A percentile compares a stretch with the other conserved stretches of the same genome.
phyloP scores from a whole-genome alignment of 2,329 filamentous ascomycete genomes.

The Dothistroma septosporum region DNA sequence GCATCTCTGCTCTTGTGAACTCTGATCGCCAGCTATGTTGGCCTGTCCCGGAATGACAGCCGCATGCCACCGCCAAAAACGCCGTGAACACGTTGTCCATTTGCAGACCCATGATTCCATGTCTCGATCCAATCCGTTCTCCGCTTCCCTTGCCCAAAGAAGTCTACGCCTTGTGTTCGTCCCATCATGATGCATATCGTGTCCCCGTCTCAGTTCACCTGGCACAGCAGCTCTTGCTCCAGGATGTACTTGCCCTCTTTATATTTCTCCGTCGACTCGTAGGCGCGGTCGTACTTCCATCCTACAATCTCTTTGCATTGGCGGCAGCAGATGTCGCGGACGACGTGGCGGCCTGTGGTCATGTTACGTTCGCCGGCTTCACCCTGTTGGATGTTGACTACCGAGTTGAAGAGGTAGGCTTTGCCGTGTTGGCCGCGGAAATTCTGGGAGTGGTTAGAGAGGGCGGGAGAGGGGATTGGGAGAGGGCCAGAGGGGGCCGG shows the following conservation, averaged over 20 bases:
- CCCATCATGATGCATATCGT: constrained; percentile 4
- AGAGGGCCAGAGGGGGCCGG: background rate
- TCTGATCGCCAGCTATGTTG: background rate
- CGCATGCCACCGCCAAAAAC: background rate
- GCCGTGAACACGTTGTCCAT: background rate
- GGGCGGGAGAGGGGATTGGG: constrained; percentile 1
- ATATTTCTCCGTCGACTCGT: constrained; percentile 88
- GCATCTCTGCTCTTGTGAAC: background rate
- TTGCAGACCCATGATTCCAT: background rate
- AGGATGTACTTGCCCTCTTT: constrained; percentile 99
- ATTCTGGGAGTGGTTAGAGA: constrained; percentile 56
- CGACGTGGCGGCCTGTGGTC: constrained; percentile 93
- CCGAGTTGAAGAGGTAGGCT: constrained; percentile 89
- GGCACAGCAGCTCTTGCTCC: constrained; percentile 83
- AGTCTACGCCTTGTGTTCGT: background rate
- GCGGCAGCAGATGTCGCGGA: constrained; percentile 85
- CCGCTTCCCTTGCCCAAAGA: background rate
- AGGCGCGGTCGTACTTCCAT: constrained; percentile 99
- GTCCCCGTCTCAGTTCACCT: constrained; percentile 52
- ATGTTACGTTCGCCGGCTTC: constrained; percentile 93
- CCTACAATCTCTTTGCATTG: constrained; percentile 91
- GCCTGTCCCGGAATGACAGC: background rate
- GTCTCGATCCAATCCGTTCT: background rate
- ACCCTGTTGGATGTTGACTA: constrained; percentile 83
- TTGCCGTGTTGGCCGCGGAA: constrained; percentile 98